Conservation (phyloP, 345 rosid species). For the Mercurialis annua region DNA sequence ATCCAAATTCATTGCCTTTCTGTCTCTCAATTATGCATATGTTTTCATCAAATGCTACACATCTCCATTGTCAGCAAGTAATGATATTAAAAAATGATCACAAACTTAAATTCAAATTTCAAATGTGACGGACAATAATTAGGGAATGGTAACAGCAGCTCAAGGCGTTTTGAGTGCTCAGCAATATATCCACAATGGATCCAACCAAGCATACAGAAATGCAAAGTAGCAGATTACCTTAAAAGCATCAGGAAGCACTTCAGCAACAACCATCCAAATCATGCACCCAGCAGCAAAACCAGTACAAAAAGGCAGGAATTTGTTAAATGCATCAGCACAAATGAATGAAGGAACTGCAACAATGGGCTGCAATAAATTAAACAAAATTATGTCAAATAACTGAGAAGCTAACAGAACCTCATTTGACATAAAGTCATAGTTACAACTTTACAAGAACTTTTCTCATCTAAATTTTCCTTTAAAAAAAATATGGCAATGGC, state of each 20-base stretch:
- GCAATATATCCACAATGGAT: neutral
- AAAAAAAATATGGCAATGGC: neutral
- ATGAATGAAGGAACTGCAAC: constrained; percentile 98
- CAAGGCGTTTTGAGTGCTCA: neutral
- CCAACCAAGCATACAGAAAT: constrained; percentile 1
- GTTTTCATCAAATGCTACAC: neutral
- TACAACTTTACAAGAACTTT: neutral
- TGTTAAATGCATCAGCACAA: constrained; percentile 95
- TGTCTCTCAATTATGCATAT: neutral
- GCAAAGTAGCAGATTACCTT: constrained; percentile 47
- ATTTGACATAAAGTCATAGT: neutral
- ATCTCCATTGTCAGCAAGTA: too few species aligned
- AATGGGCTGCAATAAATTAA: constrained; percentile 58
- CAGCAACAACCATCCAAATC: constrained; percentile 99
- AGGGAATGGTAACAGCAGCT: neutral
- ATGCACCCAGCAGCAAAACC: constrained; percentile 99
- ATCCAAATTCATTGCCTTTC: neutral
- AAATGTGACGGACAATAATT: neutral
- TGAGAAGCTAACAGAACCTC: constrained; percentile 1
- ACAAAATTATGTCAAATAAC: neutral
- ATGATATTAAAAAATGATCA: neutral
- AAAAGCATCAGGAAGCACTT: constrained; percentile 98
- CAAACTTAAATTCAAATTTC: neutral
- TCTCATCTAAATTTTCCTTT: neutral
- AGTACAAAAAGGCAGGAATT: constrained; percentile 93